phyloP scores from a whole-genome alignment of 345 rosid genomes.

The Populus tremula region DNA sequence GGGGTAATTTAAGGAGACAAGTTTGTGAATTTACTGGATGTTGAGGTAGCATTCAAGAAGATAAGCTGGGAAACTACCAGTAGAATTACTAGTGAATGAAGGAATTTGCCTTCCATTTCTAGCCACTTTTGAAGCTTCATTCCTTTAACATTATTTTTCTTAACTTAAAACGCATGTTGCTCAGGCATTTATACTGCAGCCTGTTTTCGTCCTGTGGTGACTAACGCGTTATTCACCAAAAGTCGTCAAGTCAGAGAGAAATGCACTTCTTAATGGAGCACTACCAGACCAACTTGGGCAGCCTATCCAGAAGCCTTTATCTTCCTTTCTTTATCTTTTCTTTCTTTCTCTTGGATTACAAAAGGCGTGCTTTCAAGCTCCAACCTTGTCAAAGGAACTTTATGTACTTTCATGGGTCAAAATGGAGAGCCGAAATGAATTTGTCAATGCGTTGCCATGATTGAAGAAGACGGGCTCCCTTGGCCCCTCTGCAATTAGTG shows the following conservation, averaged over 20 bases:
- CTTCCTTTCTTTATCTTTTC: too few species aligned
- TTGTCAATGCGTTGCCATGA: neutral
- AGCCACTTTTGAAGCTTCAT: neutral
- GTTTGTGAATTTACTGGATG: slow-evolving; percentile 1
- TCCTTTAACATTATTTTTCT: neutral
- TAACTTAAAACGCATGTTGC: neutral
- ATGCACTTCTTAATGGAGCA: neutral
- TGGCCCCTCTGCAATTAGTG: neutral
- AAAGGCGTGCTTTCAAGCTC: neutral
- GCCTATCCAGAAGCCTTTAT: neutral
- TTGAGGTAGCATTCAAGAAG: slow-evolving; percentile 5
- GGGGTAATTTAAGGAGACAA: neutral
- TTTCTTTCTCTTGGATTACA: too few species aligned
- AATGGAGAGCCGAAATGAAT: neutral
- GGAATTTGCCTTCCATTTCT: neutral
- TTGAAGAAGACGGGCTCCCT: neutral
- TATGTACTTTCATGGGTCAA: neutral
- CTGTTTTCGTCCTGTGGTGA: neutral
- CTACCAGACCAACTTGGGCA: neutral
- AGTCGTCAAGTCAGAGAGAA: neutral
- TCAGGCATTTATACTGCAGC: neutral
- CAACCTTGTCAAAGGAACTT: neutral
- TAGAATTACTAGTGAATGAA: neutral
- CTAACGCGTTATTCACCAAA: neutral
- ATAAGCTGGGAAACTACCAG: neutral